These are phyloP conservation scores for Candida corydali DNA, from an alignment of 805 yeast species.

Conservation along the genomic window DNA sequence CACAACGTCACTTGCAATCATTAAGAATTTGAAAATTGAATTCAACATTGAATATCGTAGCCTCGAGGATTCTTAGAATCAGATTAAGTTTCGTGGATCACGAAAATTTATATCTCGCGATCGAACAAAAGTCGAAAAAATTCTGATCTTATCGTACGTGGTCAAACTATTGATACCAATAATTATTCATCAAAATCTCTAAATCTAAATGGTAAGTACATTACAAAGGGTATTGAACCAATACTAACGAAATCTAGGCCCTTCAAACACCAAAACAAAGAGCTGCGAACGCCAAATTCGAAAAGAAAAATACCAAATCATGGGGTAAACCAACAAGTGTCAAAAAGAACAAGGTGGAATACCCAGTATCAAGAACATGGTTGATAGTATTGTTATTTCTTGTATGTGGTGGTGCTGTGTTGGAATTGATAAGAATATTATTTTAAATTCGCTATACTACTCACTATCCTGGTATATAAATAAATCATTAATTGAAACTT, in stretches of 20 bases:
- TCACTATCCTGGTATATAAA: background rate
- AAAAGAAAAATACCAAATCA: conserved; percentile 64
- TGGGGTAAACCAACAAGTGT: conserved; percentile 66
- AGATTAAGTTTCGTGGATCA: no score
- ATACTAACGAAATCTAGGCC: conserved; percentile 36
- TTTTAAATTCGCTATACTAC: no score
- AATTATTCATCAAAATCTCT: background rate
- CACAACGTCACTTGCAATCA: no score
- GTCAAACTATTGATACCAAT: no score
- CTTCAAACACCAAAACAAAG: conserved; percentile 84
- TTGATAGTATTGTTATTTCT: conserved; percentile 56
- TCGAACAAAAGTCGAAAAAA: no score
- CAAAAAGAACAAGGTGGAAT: conserved; percentile 30
- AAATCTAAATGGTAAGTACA: background rate
- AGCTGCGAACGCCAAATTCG: conserved; percentile 80
- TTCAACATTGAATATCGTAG: no score
- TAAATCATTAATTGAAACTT: conserved; percentile 5
- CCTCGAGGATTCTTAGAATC: no score
- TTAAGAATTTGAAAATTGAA: no score
- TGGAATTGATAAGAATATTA: conserved; percentile 60
- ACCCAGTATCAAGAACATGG: conserved; percentile 66
- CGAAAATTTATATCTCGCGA: no score
- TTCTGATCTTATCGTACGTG: no score
- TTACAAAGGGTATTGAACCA: background rate
- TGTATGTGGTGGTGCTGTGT: conserved; percentile 76